These are phyloP conservation scores for Lactarius deliciosus DNA, from an alignment of 768 basidiomycete genomes.

Conservation along the genomic window DNA sequence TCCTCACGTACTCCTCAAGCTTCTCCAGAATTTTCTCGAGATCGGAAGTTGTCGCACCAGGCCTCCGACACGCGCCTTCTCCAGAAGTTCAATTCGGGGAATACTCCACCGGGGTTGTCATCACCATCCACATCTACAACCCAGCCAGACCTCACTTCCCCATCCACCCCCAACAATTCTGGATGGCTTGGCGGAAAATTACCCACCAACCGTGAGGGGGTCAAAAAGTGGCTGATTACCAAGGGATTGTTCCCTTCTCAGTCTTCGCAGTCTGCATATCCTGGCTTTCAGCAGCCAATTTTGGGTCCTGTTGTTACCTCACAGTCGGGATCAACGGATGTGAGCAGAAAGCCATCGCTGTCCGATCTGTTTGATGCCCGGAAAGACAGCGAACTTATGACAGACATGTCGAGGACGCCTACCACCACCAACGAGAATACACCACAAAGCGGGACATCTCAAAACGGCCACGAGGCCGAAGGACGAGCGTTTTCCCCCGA, in stretches of 20 bases:
- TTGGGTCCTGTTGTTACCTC: constrained; percentile 36
- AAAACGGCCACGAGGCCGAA: constrained; percentile 32
- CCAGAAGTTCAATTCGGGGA: constrained; percentile 47
- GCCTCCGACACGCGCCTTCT: constrained; percentile 66
- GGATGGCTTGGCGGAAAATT: constrained; percentile 46
- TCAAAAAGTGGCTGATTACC: constrained; percentile 74
- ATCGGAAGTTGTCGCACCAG: constrained; percentile 65
- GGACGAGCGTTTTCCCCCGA: constrained; percentile 17
- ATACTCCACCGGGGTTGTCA: constrained; percentile 42
- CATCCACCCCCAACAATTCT: constrained; percentile 39
- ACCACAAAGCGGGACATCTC: constrained; percentile 32
- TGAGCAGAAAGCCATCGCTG: constrained; percentile 62
- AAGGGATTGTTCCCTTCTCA: constrained; percentile 55
- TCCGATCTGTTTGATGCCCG: constrained; percentile 60
- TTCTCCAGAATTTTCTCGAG: constrained; percentile 52
- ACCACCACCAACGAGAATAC: constrained; percentile 46
- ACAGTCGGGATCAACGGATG: constrained; percentile 40
- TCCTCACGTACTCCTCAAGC: constrained; percentile 51
- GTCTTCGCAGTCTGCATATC: constrained; percentile 32
- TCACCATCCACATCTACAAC: constrained; percentile 48
- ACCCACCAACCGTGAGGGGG: constrained; percentile 74
- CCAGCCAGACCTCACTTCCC: constrained; percentile 46
- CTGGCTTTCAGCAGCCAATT: constrained; percentile 30
- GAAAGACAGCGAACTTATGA: constrained; percentile 54
- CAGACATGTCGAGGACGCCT: constrained; percentile 53